Percentiles rank a stretch among this genome's conserved stretches.
Evolutionary conservation across 768 basidiomycete species (phyloP).

Genomic region (Termitomyces sp.): DNA sequence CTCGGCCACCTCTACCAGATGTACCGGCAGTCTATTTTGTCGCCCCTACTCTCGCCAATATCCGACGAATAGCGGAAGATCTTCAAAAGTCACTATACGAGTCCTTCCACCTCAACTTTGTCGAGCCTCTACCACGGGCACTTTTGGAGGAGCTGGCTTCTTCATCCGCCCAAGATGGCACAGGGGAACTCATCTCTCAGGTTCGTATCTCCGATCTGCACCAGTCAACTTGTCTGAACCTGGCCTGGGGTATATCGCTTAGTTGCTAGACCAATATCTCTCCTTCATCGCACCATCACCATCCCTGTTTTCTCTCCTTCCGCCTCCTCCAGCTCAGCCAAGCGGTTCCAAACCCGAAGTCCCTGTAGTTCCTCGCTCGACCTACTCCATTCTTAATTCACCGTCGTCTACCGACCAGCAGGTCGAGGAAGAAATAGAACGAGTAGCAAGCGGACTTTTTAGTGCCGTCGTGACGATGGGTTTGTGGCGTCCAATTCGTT

Average conservation of each 20-base stretch:
- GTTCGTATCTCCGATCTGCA: conserved; percentile 31
- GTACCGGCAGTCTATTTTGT: conserved; percentile 98
- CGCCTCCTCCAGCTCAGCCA: conserved; percentile 42
- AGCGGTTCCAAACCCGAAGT: conserved; percentile 28
- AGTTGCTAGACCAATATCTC: conserved; percentile 96
- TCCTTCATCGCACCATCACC: conserved; percentile 94
- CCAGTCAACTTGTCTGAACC: conserved; percentile 4
- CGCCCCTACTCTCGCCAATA: conserved; percentile 81
- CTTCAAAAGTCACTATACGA: conserved; percentile 88
- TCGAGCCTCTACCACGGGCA: conserved; percentile 84
- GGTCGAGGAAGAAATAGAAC: conserved; percentile 92
- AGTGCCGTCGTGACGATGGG: conserved; percentile 88
- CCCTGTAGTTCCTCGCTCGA: conserved; percentile 41
- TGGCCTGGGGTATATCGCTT: conserved; percentile 9
- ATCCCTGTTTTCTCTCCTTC: conserved; percentile 86
- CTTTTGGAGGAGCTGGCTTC: conserved; percentile 93
- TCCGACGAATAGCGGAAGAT: conserved; percentile 91
- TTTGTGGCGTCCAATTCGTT: conserved; percentile 26
- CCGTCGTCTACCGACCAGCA: conserved; percentile 86
- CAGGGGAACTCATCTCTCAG: conserved; percentile 78
- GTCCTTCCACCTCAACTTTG: conserved; percentile 92
- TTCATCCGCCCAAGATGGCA: conserved; percentile 79
- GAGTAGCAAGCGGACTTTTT: conserved; percentile 86
- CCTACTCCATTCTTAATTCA: conserved; percentile 88
- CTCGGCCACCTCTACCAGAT: conserved; percentile 85